phyloP scores from a whole-genome alignment of 2,329 filamentous ascomycete species.

The Penicillium occitanis region DNA sequence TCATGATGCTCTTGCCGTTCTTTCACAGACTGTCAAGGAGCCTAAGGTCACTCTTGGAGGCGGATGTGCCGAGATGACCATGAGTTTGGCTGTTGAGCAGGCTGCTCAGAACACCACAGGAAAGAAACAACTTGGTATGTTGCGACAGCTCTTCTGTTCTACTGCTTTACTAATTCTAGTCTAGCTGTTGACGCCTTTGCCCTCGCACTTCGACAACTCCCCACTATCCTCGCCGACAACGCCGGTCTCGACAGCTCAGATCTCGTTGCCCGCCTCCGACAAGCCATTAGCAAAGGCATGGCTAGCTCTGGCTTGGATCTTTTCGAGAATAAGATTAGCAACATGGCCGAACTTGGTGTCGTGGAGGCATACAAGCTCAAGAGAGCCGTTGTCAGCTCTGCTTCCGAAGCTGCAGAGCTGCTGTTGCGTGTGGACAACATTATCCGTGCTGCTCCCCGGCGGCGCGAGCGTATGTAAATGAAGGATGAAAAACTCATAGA shows the following conservation, averaged over 20 bases:
- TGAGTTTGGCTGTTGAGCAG: conserved; percentile 96
- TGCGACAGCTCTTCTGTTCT: background rate
- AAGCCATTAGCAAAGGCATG: conserved; percentile 92
- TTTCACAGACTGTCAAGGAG: conserved; percentile 94
- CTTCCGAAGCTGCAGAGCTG: conserved; percentile 93
- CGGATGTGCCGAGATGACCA: conserved; percentile 96
- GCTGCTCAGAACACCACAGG: conserved; percentile 91
- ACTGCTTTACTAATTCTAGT: background rate
- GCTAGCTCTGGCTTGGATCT: conserved; percentile 89
- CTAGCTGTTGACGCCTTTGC: conserved; percentile 83
- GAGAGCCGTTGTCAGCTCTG: conserved; percentile 93
- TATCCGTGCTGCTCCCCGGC: conserved; percentile 86
- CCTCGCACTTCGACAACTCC: conserved; percentile 83
- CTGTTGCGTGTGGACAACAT: conserved; percentile 96
- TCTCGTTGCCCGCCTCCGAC: conserved; percentile 84
- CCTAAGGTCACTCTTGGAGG: conserved; percentile 92
- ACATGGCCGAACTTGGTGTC: conserved; percentile 94
- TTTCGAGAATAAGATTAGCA: conserved; percentile 83
- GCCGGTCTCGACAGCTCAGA: conserved; percentile 95
- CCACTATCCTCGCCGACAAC: conserved; percentile 96
- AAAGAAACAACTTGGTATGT: conserved; percentile 74
- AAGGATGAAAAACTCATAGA: background rate
- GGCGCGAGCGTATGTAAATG: conserved; percentile 69
- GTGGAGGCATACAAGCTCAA: conserved; percentile 99
- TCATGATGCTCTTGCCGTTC: conserved; percentile 91